Percentiles rank a stretch among this genome's conserved stretches.
Conservation (phyloP, 306 rosid genomes). For the Gastrolobium villosum region DNA sequence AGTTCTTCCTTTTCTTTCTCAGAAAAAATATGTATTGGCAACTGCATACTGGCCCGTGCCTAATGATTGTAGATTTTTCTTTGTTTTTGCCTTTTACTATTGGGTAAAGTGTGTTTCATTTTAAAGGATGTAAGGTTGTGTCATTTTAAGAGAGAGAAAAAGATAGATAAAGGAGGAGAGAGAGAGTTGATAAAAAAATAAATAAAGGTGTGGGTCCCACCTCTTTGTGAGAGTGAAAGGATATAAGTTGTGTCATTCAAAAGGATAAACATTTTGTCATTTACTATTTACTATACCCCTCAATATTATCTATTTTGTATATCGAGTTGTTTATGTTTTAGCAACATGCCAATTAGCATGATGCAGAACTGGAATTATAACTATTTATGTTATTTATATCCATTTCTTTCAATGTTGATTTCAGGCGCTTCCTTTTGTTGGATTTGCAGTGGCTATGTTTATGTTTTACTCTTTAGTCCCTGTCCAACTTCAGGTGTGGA, state of each 20-base stretch:
- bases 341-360: conserved; percentile 13
- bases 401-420: conserved; percentile 40
- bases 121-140: too few species aligned
- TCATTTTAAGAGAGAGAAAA: too few species aligned
- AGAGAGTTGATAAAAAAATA: too few species aligned
- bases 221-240: too few species aligned
- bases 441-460: conserved; percentile 84
- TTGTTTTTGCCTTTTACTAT: background rate
- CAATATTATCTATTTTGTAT: background rate
- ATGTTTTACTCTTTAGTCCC: conserved; percentile 85
- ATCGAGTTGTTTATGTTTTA: conserved; percentile 1
- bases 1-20: too few species aligned
- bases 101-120: too few species aligned
- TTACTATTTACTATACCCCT: background rate
- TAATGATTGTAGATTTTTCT: background rate
- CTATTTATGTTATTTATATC: conserved; percentile 19
- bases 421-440: conserved; percentile 84
- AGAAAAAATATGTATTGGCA: too few species aligned
- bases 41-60: background rate
- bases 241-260: too few species aligned
- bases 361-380: background rate
- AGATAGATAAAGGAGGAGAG: too few species aligned
- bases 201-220: too few species aligned
- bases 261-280: too few species aligned
- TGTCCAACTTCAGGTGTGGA: conserved; percentile 72